These are phyloP conservation scores for Cladophialophora bantiana DNA, from an alignment of 2,329 filamentous ascomycete genomes.

Conservation along the genomic window DNA sequence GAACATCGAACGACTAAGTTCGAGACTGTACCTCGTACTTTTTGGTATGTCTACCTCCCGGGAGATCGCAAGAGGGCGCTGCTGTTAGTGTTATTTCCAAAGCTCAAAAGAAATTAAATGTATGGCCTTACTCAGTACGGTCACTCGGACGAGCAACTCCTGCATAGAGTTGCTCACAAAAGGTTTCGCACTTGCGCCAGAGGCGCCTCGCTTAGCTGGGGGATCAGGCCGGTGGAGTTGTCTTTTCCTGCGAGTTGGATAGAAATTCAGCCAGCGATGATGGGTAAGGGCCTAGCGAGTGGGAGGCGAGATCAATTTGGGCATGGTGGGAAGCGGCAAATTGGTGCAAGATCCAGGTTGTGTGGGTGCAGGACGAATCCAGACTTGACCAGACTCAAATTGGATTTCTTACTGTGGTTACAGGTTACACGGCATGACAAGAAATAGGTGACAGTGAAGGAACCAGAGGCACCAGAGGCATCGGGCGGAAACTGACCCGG, in stretches of 20 bases:
- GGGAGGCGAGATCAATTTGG: constrained; percentile 1
- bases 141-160: not conserved
- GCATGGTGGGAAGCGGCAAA: constrained; percentile 3
- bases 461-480: not conserved
- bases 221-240: constrained; percentile 21
- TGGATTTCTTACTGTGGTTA: constrained; percentile 4
- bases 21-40: not conserved
- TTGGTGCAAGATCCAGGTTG: constrained; percentile 1
- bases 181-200: constrained; percentile 17
- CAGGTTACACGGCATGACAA: constrained; percentile 7
- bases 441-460: not conserved
- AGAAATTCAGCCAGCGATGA: constrained; percentile 4
- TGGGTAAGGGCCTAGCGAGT: constrained; percentile 3
- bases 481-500: not conserved
- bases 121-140: not conserved
- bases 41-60: not conserved
- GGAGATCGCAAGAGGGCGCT: not conserved
- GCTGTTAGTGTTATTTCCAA: not conserved
- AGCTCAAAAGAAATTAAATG: constrained; percentile 1
- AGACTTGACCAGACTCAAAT: not conserved
- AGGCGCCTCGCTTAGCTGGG: constrained; percentile 34
- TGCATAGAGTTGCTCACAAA: not conserved
- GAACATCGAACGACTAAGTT: not conserved
- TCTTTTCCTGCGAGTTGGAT: constrained; percentile 9
- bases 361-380: not conserved